Evolutionary conservation across 1,284 basidiomycete species (phyloP).

Genomic region (Fistulinella staudtii): DNA sequence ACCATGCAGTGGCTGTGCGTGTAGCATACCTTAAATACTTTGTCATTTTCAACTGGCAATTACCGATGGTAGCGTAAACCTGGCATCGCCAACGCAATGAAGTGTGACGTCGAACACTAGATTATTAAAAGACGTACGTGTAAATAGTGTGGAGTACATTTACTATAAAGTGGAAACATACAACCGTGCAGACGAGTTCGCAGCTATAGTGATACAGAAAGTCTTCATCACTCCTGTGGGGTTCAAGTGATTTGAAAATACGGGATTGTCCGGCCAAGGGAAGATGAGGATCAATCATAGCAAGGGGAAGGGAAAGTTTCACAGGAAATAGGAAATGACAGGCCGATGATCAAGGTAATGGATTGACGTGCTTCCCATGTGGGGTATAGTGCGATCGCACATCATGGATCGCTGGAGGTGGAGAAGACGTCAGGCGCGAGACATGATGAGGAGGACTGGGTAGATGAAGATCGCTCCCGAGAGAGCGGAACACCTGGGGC

Average conservation of each 20-base stretch:
- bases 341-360: slow-evolving; percentile 31
- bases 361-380: slow-evolving; percentile 37
- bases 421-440: slow-evolving; percentile 32
- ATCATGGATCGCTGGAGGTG: slow-evolving; percentile 33
- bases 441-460: slow-evolving; percentile 32
- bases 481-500: slow-evolving; percentile 30
- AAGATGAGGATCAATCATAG: slow-evolving; percentile 27
- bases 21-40: slow-evolving; percentile 32
- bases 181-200: slow-evolving; percentile 21
- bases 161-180: slow-evolving; percentile 30
- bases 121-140: slow-evolving; percentile 33
- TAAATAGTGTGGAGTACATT: slow-evolving; percentile 35
- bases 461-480: slow-evolving; percentile 33
- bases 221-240: slow-evolving; percentile 23
- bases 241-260: slow-evolving; percentile 31
- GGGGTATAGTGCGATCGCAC: slow-evolving; percentile 36
- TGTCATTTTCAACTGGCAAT: slow-evolving; percentile 21
- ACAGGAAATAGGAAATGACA: slow-evolving; percentile 13
- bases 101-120: slow-evolving; percentile 21
- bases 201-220: slow-evolving; percentile 33
- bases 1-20: slow-evolving; percentile 28
- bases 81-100: slow-evolving; percentile 11
- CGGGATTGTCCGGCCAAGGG: slow-evolving; percentile 27
- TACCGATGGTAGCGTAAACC: slow-evolving; percentile 26
- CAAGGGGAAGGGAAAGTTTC: slow-evolving; percentile 15